A percentile compares a stretch with the other conserved stretches of the same genome.
These are phyloP conservation scores for Turnera subulata DNA, from an alignment of 345 rosid species.

Conservation along the genomic window DNA sequence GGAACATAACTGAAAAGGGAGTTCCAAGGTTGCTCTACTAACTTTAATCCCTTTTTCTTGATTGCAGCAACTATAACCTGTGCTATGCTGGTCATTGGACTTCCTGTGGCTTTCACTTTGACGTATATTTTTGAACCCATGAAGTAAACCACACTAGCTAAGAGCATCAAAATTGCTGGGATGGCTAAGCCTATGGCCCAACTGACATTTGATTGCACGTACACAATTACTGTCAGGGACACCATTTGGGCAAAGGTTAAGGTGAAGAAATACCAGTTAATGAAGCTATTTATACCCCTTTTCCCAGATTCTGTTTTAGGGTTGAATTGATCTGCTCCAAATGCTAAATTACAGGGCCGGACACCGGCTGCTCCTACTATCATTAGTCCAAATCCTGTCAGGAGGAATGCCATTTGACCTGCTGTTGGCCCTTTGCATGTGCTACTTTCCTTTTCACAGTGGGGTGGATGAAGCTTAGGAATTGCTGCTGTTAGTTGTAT, in stretches of 20 bases:
- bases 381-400: constrained; percentile 7
- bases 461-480: constrained; percentile 14
- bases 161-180: constrained; percentile 18
- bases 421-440: constrained; percentile 14
- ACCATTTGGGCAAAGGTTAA: constrained; percentile 55
- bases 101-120: constrained; percentile 22
- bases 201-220: constrained; percentile 68
- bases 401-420: constrained; percentile 18
- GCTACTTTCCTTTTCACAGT: not conserved
- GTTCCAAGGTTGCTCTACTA: constrained; percentile 24
- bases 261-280: constrained; percentile 66
- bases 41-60: constrained; percentile 8
- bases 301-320: constrained; percentile 55
- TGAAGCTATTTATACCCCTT: constrained; percentile 65
- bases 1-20: constrained; percentile 35
- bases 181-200: constrained; percentile 65
- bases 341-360: too few species aligned
- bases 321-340: constrained; percentile 26
- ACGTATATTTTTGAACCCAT: constrained; percentile 20
- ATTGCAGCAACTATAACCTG: constrained; percentile 18
- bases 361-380: constrained; percentile 9
- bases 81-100: constrained; percentile 15
- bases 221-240: constrained; percentile 52
- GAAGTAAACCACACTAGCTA: constrained; percentile 17
- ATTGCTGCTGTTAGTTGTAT: constrained; percentile 21